These are phyloP conservation scores for Hypoxylon rickii DNA, from an alignment of 495 filamentous ascomycete species.

Conservation along the genomic window DNA sequence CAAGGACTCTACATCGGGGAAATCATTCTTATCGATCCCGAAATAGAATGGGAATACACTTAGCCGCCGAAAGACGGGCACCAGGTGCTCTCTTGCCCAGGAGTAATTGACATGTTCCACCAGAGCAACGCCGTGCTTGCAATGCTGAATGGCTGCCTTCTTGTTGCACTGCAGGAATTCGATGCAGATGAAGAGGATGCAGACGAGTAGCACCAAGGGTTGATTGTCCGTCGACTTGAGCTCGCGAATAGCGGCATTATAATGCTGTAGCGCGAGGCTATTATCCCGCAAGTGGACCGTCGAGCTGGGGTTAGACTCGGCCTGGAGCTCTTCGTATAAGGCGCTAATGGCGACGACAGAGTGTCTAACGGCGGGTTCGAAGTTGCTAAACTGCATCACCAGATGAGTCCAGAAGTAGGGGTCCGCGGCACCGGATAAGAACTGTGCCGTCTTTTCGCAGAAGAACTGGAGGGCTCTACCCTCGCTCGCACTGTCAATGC, in stretches of 20 bases:
- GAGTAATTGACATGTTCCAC: conserved; percentile 30
- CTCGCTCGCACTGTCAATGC: conserved; percentile 34
- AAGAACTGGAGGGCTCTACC: conserved; percentile 50
- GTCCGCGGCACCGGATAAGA: conserved; percentile 49
- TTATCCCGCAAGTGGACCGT: conserved; percentile 32
- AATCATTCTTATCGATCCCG: conserved; percentile 24
- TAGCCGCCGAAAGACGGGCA: conserved; percentile 31
- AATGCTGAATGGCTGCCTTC: conserved; percentile 45
- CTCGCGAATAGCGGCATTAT: conserved; percentile 43
- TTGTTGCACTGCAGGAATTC: conserved; percentile 55
- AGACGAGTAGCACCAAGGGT: conserved; percentile 53
- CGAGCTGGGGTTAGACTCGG: conserved; percentile 31
- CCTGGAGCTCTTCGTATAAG: conserved; percentile 39
- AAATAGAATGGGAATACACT: conserved; percentile 35
- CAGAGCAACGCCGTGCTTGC: conserved; percentile 45
- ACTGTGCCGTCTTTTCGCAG: conserved; percentile 42
- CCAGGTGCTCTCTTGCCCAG: conserved; percentile 29
- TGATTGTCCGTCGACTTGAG: conserved; percentile 35
- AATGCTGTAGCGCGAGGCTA: conserved; percentile 39
- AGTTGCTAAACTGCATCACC: conserved; percentile 54
- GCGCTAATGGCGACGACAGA: conserved; percentile 53
- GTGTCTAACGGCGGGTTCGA: conserved; percentile 60
- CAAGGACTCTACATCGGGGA: conserved; percentile 29
- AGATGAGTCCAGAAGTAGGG: conserved; percentile 58
- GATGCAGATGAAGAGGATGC: conserved; percentile 60